Evolutionary conservation across 352 stramenopile species (phyloP).

Genomic region (Aphanomyces euteiches): DNA sequence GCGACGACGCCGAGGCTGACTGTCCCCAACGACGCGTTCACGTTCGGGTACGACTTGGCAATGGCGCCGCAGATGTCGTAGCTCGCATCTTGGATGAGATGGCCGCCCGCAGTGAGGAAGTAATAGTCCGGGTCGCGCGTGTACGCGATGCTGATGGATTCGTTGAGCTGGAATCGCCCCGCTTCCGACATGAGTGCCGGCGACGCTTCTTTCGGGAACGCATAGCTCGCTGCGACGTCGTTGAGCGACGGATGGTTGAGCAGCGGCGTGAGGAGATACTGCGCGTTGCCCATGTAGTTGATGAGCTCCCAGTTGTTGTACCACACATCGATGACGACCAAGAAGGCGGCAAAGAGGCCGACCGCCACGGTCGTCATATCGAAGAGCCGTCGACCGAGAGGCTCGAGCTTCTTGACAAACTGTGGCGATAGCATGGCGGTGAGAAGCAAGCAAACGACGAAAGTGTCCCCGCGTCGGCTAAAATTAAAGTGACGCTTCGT

Average conservation of each 20-base stretch:
- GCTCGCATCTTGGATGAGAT: not conserved
- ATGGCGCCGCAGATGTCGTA: not conserved
- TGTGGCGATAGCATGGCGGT: too few relatives aligned
- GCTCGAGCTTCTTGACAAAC: too few relatives aligned
- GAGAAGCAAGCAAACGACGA: too few relatives aligned
- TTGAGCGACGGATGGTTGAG: not conserved
- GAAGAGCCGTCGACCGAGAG: too few relatives aligned
- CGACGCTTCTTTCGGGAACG: constrained; percentile 11
- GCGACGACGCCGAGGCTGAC: constrained; percentile 3
- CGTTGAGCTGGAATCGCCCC: constrained; percentile 19
- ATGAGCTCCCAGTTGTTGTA: constrained; percentile 17
- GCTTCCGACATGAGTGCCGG: constrained; percentile 1
- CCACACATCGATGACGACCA: not conserved
- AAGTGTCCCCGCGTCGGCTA: too few relatives aligned
- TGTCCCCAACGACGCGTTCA: not conserved
- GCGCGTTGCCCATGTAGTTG: constrained; percentile 14
- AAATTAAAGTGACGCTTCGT: too few relatives aligned
- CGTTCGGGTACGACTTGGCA: not conserved
- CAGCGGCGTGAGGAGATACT: constrained; percentile 17
- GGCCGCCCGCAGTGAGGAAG: constrained; percentile 14
- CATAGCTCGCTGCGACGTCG: not conserved
- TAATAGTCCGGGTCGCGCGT: constrained; percentile 1
- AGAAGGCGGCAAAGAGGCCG: too few relatives aligned
- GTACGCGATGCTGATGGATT: not conserved
- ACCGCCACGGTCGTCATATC: too few relatives aligned